Percentiles rank a stretch among this genome's conserved stretches.
Evolutionary conservation across 805 yeast species (phyloP).

Genomic region (Metschnikowia sp.): DNA sequence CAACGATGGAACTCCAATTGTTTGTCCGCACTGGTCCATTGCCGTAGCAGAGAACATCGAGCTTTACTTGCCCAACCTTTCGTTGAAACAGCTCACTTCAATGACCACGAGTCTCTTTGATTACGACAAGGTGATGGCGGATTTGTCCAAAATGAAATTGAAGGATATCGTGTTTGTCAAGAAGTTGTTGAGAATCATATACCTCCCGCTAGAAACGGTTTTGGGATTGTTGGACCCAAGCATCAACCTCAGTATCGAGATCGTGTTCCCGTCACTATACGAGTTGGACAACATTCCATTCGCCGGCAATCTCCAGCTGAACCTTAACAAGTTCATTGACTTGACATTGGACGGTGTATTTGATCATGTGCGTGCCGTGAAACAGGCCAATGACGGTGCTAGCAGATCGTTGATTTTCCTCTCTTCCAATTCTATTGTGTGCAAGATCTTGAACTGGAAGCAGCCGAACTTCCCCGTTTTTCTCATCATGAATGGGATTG

Average conservation of each 20-base stretch:
- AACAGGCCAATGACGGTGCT: conserved; percentile 14
- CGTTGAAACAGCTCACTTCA: conserved; percentile 42
- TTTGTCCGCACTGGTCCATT: conserved; percentile 65
- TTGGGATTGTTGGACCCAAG: conserved; percentile 53
- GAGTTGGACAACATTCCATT: conserved; percentile 40
- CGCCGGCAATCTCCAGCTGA: conserved; percentile 40
- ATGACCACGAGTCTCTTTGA: conserved; percentile 40
- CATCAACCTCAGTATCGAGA: conserved; percentile 69
- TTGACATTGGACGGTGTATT: conserved; percentile 67
- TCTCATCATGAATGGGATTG: conserved; percentile 71
- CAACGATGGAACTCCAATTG: conserved; percentile 82
- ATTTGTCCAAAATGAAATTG: conserved; percentile 34
- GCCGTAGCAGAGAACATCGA: conserved; percentile 49
- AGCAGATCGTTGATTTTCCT: conserved; percentile 74
- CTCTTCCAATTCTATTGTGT: conserved; percentile 83
- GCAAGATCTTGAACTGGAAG: conserved; percentile 94
- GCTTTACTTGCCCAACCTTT: conserved; percentile 59
- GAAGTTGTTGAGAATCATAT: conserved; percentile 43
- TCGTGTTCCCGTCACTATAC: conserved; percentile 65
- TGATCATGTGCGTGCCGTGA: conserved; percentile 60
- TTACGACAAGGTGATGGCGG: conserved; percentile 37
- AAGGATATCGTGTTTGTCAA: conserved; percentile 40
- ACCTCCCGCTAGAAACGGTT: conserved; percentile 59
- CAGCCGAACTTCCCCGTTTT: conserved; percentile 97
- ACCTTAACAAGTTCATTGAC: conserved; percentile 75